These are phyloP conservation scores for Suhomyces guaymorum DNA, from an alignment of 1,139 yeast species.

Conservation along the genomic window DNA sequence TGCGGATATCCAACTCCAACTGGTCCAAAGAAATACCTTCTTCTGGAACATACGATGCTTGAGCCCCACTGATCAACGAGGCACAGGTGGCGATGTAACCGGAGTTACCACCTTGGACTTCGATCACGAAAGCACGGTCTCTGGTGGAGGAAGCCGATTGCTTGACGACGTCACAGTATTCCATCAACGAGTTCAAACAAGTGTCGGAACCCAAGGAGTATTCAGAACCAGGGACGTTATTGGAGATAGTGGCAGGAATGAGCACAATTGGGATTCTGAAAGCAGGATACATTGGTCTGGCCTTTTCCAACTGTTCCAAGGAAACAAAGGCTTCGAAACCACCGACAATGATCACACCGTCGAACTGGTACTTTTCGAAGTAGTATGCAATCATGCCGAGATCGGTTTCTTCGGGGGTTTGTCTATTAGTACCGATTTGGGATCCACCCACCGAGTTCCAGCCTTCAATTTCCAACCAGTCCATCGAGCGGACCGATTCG, in stretches of 20 bases:
- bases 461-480: conserved; percentile 85
- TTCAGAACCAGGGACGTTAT: conserved; percentile 97
- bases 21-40: conserved; percentile 72
- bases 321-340: conserved; percentile 94
- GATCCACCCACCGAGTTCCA: conserved; percentile 95
- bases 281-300: conserved; percentile 76
- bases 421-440: conserved; percentile 91
- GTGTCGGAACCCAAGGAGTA: conserved; percentile 94
- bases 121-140: conserved; percentile 93
- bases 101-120: conserved; percentile 95
- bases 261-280: conserved; percentile 93
- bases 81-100: conserved; percentile 90
- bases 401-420: conserved; percentile 72
- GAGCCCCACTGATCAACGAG: conserved; percentile 90
- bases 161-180: conserved; percentile 92
- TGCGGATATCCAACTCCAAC: conserved; percentile 73
- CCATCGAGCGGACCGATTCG: conserved; percentile 70
- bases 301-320: conserved; percentile 72
- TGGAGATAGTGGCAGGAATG: conserved; percentile 94
- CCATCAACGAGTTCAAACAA: conserved; percentile 84
- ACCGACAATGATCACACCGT: conserved; percentile 88
- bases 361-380: conserved; percentile 79
- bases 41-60: conserved; percentile 92
- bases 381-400: conserved; percentile 87
- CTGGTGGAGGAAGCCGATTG: conserved; percentile 95